phyloP scores from a whole-genome alignment of 2,329 filamentous ascomycete species.

The Diaporthe ampelina region DNA sequence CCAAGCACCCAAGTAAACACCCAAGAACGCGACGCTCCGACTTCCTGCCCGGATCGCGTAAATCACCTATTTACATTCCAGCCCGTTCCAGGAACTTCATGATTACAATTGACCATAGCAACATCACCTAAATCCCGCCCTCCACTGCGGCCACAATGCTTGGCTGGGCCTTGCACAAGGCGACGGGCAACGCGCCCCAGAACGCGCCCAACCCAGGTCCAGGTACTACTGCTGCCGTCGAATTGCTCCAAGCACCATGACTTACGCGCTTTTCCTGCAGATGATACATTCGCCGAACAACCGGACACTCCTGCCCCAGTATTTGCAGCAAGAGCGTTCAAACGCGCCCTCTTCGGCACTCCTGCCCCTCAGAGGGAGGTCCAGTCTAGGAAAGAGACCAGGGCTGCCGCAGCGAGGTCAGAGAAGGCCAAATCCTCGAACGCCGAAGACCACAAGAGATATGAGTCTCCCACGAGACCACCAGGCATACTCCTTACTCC shows the following conservation, averaged over 20 bases:
- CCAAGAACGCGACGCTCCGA: conserved; percentile 18
- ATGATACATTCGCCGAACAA: conserved; percentile 65
- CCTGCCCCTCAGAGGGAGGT: conserved; percentile 54
- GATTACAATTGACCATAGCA: conserved; percentile 31
- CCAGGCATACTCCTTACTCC: conserved; percentile 75
- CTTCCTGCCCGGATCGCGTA: background rate
- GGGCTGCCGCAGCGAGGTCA: conserved; percentile 47
- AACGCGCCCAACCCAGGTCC: conserved; percentile 48
- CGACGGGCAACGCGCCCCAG: conserved; percentile 50
- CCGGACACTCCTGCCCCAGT: conserved; percentile 77
- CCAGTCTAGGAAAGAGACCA: conserved; percentile 43
- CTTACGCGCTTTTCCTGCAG: conserved; percentile 44
- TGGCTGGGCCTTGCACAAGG: conserved; percentile 69
- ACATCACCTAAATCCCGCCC: background rate
- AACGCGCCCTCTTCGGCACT: conserved; percentile 74
- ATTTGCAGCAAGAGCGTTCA: conserved; percentile 76
- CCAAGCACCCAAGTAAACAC: conserved; percentile 39
- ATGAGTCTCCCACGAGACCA: conserved; percentile 63
- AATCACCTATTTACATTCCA: conserved; percentile 47
- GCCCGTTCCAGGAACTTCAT: conserved; percentile 35
- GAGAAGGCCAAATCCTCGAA: conserved; percentile 42
- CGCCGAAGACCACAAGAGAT: conserved; percentile 31
- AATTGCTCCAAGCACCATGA: background rate
- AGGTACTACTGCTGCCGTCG: conserved; percentile 22
- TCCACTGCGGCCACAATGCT: conserved; percentile 58